Conservation (phyloP, 2,329 filamentous ascomycete species). For the Fusarium sp. region DNA sequence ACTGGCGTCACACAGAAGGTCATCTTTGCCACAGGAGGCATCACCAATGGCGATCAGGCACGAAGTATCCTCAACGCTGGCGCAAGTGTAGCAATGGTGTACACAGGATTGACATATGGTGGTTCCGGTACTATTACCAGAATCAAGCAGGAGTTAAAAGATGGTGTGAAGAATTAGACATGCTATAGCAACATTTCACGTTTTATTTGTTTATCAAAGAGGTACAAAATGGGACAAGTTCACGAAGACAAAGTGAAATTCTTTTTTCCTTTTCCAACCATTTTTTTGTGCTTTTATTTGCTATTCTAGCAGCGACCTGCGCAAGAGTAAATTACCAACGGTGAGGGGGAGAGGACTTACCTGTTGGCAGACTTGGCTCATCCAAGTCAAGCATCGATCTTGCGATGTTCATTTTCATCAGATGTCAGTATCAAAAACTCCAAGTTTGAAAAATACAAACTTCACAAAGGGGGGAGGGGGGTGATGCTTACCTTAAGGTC, state of each 20-base stretch:
- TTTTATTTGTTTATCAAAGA: conserved; percentile 35
- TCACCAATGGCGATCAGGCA: conserved; percentile 88
- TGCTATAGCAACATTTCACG: conserved; percentile 35
- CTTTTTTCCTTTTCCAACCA: neutral
- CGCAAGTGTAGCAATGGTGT: conserved; percentile 90
- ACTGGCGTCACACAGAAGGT: conserved; percentile 69
- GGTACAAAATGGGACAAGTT: conserved; percentile 5
- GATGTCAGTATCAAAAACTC: neutral
- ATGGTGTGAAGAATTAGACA: conserved; percentile 47
- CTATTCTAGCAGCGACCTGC: neutral
- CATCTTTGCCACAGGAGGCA: conserved; percentile 93
- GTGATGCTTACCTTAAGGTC: neutral
- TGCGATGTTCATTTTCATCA: neutral
- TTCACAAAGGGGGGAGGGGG: neutral
- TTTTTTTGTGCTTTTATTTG: neutral
- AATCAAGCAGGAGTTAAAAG: conserved; percentile 72
- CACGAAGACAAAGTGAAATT: neutral
- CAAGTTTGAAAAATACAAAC: neutral
- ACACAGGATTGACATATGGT: conserved; percentile 78
- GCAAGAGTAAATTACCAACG: neutral
- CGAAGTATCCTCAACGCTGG: conserved; percentile 85
- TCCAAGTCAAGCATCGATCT: neutral
- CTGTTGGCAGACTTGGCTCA: neutral
- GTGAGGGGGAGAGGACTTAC: neutral
- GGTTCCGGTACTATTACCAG: conserved; percentile 72